Base-by-base conservation (phyloP, 2,329 filamentous ascomycete species). In the Bertia moriformis region DNA sequence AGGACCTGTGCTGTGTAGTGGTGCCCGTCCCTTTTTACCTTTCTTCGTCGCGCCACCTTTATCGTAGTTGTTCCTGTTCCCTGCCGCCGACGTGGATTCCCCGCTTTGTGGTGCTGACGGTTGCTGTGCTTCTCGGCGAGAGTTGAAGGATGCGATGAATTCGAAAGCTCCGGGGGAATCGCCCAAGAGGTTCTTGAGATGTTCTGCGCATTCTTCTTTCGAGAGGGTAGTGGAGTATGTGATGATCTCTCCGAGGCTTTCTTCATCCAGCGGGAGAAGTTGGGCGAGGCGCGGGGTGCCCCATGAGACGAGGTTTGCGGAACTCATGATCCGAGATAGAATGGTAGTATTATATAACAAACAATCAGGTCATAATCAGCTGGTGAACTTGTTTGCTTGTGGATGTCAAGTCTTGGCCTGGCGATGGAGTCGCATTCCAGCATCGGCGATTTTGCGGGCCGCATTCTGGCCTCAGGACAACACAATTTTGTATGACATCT, bases 121-220 rank as follows among this genome's bases (percentile, higher is more conserved):
- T 15, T 65, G 64, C 46, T 66, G 59, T 38, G 24, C 10, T 7
- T 35, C 32, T 10, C 74, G 61, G 14, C 65, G 73, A 3, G 78
- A 72, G 54, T 94, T 96, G 55, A 89, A 89, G 14, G 78, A 79
- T 1, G 84, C 75, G 45, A 88, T 78, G 54, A 86, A 91, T 49
- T 87, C 80, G 44, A 87, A 62, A 30, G 66, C 71, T 48, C 82
- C 77, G 1, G 87, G 74, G 4, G 83, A 87, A 55, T 93, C 86
- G 38, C 89, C 91, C 0, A 98, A 71, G 39, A 98, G 66, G 52
- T 91, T 86, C 56, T 78, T 82, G 44, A 98, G 80, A 57, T 96
- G 86, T 32, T 87, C 78, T 38, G 77, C 86, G 13, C 85, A 83
- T 45, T 81, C 83, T 39, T 76, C 62, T 52, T 82, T 87, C 15